Evolutionary conservation across 1,284 basidiomycete genomes (phyloP).

Genomic region (Naganishia sp.): DNA sequence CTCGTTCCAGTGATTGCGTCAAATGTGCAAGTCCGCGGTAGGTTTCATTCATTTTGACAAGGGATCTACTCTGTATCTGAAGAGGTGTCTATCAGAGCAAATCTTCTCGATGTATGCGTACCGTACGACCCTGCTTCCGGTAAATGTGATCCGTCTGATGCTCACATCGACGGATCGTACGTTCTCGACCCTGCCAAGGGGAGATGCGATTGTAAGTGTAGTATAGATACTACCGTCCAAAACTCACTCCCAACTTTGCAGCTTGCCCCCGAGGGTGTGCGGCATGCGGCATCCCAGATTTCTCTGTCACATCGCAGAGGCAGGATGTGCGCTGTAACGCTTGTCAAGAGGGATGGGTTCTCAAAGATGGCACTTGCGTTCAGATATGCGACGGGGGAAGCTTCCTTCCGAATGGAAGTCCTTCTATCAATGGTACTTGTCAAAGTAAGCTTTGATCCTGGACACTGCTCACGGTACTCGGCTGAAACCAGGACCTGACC

Average conservation of each 20-base stretch:
- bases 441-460: constrained; percentile 42
- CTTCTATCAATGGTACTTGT: constrained; percentile 47
- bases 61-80: background rate
- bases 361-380: constrained; percentile 48
- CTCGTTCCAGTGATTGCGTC: constrained; percentile 46
- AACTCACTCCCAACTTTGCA: constrained; percentile 29
- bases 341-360: constrained; percentile 54
- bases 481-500: constrained; percentile 7
- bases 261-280: constrained; percentile 53
- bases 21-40: constrained; percentile 44
- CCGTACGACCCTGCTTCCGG: constrained; percentile 48
- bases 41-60: background rate
- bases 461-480: background rate
- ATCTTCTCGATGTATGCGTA: constrained; percentile 50
- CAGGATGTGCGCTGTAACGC: constrained; percentile 43
- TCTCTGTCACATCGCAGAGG: constrained; percentile 41
- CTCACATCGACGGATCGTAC: constrained; percentile 42
- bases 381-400: constrained; percentile 45
- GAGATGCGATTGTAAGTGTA: constrained; percentile 53
- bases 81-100: constrained; percentile 31
- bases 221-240: background rate
- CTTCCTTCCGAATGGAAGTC: constrained; percentile 40
- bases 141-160: constrained; percentile 49
- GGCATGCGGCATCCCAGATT: constrained; percentile 49
- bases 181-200: constrained; percentile 49